A percentile compares a stretch with the other conserved stretches of the same genome.
phyloP scores from a whole-genome alignment of 2,329 filamentous ascomycete genomes.

The Diaporthe citrichinensis region DNA sequence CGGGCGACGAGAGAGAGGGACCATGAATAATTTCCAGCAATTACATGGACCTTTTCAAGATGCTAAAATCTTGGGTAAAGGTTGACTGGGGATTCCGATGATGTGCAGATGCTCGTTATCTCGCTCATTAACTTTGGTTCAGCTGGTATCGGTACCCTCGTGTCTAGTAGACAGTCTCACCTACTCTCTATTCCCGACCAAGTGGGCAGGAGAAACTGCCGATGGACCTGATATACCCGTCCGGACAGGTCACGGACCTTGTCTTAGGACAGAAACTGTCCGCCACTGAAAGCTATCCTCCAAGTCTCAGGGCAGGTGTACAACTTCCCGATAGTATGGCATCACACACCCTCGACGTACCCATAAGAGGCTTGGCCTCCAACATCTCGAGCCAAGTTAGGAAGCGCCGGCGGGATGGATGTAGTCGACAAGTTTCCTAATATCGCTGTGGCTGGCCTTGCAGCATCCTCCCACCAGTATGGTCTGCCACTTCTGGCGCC shows the following conservation, averaged over 20 bases:
- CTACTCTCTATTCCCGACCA: no score
- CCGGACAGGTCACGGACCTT: no score
- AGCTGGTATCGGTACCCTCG: background rate
- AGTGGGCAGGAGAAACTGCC: background rate
- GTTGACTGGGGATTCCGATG: no score
- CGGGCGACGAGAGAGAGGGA: no score
- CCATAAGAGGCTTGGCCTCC: no score
- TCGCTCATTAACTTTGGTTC: background rate
- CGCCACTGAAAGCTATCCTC: background rate
- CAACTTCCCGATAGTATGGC: rapidly evolving
- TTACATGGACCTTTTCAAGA: no score
- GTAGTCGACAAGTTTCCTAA: constrained; percentile 40
- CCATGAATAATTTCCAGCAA: no score
- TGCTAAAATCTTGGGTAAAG: no score
- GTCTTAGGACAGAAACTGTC: background rate
- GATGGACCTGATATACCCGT: background rate
- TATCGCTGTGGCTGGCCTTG: constrained; percentile 56
- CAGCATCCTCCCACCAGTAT: constrained; percentile 69
- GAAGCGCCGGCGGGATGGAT: background rate
- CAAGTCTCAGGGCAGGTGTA: no score
- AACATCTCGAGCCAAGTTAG: background rate
- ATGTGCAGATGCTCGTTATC: background rate
- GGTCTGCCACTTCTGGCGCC: constrained; percentile 57
- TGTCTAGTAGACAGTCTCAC: background rate
- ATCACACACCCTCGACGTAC: background rate